Conservation (phyloP, 176 grass and related monocot genomes). For the Oryza punctata region DNA sequence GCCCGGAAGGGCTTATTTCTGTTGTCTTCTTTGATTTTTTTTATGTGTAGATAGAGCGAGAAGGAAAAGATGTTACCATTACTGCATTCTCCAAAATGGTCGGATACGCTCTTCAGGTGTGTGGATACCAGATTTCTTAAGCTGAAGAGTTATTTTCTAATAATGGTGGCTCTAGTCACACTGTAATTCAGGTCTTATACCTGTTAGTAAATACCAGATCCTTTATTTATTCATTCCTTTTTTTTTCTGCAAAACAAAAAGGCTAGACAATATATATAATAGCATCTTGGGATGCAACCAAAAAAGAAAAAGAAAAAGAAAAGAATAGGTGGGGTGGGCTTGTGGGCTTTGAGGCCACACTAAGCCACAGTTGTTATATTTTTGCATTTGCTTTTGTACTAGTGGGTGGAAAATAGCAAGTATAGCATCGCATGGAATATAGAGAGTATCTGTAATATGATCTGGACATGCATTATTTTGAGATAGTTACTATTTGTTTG, state of each 20-base stretch:
- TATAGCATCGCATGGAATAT: too few relatives aligned
- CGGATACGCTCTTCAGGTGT: conserved; percentile 88
- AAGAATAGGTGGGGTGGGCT: too few relatives aligned
- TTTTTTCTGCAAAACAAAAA: not conserved
- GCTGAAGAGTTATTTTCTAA: conserved; percentile 1
- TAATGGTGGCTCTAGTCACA: not conserved
- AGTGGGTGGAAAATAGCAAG: too few relatives aligned
- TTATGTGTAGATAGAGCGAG: conserved; percentile 68
- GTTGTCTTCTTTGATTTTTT: not conserved
- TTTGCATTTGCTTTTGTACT: too few relatives aligned
- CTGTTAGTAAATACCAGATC: not conserved
- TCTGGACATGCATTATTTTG: not conserved
- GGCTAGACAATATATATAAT: not conserved
- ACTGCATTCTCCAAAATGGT: conserved; percentile 99
- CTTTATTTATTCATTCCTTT: conserved; percentile 5
- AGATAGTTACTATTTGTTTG: not conserved
- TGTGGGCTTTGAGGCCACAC: too few relatives aligned
- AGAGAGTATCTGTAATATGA: not conserved
- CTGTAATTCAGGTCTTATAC: not conserved
- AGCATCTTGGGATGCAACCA: not conserved
- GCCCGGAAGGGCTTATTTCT: not conserved
- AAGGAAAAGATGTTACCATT: conserved; percentile 92
- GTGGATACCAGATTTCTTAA: conserved; percentile 32
- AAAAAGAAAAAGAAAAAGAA: too few relatives aligned
- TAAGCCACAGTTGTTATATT: too few relatives aligned